phyloP scores from a whole-genome alignment of 1,284 basidiomycete species.

The Ganoderma lingzhi region DNA sequence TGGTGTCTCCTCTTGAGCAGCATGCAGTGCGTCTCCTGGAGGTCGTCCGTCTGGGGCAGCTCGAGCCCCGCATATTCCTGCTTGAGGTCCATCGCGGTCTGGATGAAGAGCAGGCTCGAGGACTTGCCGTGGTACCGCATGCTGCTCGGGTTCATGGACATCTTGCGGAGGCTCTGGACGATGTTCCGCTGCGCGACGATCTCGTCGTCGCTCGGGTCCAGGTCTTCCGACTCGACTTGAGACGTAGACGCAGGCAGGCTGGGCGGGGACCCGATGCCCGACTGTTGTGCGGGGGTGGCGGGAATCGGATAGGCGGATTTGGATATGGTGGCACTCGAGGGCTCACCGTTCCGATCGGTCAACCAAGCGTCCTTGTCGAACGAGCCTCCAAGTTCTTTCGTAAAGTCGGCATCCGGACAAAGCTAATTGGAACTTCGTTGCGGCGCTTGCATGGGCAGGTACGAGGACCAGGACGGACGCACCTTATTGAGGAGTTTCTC shows the following conservation, averaged over 20 bases:
- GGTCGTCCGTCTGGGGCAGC: constrained; percentile 28
- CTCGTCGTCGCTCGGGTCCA: constrained; percentile 49
- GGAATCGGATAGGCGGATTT: constrained; percentile 27
- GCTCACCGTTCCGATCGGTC: constrained; percentile 35
- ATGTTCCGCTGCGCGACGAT: constrained; percentile 39
- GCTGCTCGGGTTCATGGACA: constrained; percentile 41
- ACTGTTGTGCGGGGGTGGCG: constrained; percentile 9
- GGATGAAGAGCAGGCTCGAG: constrained; percentile 57
- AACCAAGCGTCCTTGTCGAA: constrained; percentile 58
- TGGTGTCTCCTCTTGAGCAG: constrained; percentile 34
- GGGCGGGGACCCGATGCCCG: constrained; percentile 27
- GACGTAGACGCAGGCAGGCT: constrained; percentile 19
- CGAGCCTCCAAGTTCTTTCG: constrained; percentile 54
- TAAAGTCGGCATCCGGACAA: constrained; percentile 58
- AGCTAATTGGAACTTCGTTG: constrained; percentile 43
- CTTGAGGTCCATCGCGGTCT: constrained; percentile 59
- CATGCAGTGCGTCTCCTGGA: constrained; percentile 26
- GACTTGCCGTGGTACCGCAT: constrained; percentile 62
- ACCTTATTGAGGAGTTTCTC: constrained; percentile 71
- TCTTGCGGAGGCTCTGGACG: constrained; percentile 37
- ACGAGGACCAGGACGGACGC: constrained; percentile 33
- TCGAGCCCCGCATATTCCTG: constrained; percentile 48
- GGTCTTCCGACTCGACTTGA: constrained; percentile 41
- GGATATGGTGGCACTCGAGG: constrained; percentile 18
- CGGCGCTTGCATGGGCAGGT: neutral